Evolutionary conservation across 805 yeast species (phyloP), one percentile per base, ranked within the genome.

Genomic region (Hanseniaspora hatyaiensis): DNA sequence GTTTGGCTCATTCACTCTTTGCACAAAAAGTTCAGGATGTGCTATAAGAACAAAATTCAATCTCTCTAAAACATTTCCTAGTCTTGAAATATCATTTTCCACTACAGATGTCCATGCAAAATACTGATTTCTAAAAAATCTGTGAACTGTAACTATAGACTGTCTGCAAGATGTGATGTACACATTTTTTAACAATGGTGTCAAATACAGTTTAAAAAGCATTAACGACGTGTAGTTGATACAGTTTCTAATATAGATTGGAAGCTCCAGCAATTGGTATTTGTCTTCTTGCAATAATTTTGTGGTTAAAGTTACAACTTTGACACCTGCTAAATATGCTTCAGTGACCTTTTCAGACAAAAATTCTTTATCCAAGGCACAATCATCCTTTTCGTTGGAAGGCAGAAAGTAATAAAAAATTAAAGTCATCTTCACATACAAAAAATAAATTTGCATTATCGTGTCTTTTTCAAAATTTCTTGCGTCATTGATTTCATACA

Each of bases 321-420:
- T 71, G 0, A 96, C 88, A 1, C 94, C 84, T 1, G 86, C 65
- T 44, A 82, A 65, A 60, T 85, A 87, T 0, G 94, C 94, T 29
- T 78, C 75, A 16, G 85, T 79, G 12, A 87, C 88, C 59, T 82
- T 86, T 56, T 79, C 78, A 1, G 85, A 81, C 13, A 45, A 31
- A 3, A 45, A 20, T 3, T 23, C 24, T 4, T 30, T 29, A 31
- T 45, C 18, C 6, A 31, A 13, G 5, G 23, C 28, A 62, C 85
- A 95, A 62, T 84, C 94, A 54, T 81, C 92, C 47, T 78, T 73
- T 8, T 95, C 86, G 0, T 94, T 82, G 19, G 85, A 88, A n/a
- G 95, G 89, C 51, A 86, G 66, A 55, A 88, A 88, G 3, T 95
- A 89, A 70, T 84, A 88, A 50, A 88, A 77, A 59, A 95, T 84